A percentile compares a stretch with the other conserved stretches of the same genome.
phyloP scores from a whole-genome alignment of 83 land plant species.

The Thuja plicata region DNA sequence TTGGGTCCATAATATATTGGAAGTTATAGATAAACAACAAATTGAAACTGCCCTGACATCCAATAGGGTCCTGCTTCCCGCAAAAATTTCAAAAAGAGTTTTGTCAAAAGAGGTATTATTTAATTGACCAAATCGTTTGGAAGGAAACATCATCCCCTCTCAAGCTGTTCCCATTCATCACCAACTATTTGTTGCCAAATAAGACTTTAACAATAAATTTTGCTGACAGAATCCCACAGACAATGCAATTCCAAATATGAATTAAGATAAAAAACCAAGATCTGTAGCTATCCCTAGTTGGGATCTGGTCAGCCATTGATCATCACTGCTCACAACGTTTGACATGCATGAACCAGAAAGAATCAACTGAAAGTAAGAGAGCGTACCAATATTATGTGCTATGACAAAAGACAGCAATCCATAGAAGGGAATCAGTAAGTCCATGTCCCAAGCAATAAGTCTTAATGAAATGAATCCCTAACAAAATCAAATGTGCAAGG shows the following conservation, averaged over 20 bases:
- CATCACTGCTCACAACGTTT: background rate
- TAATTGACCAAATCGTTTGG: background rate
- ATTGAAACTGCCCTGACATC: background rate
- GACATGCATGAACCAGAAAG: background rate
- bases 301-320: background rate
- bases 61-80: background rate
- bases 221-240: background rate
- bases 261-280: background rate
- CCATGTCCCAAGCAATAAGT: constrained; percentile 1
- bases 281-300: background rate
- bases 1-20: background rate
- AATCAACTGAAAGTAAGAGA: background rate
- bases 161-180: background rate
- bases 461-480: background rate
- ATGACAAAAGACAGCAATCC: background rate
- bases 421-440: background rate
- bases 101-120: background rate
- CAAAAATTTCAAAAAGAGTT: background rate
- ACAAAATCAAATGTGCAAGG: background rate
- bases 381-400: background rate
- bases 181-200: background rate
- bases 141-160: background rate
- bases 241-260: background rate
- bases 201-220: background rate
- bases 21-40: background rate